Conservation (phyloP, 805 yeast species). For the Candida railenensis region DNA sequence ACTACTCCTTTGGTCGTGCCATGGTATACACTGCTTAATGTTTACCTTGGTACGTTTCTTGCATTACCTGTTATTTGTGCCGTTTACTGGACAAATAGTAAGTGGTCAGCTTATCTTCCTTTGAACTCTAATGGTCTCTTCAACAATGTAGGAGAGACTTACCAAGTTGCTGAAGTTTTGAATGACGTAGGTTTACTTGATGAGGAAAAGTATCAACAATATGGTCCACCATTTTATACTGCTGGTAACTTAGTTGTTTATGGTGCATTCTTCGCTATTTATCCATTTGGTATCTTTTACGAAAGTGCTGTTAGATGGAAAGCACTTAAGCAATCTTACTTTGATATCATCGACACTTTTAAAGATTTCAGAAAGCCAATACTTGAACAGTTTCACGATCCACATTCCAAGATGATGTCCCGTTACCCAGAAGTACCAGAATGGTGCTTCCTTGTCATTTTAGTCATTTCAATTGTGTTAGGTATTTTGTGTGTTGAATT, state of each 20-base stretch:
- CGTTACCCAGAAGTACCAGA: constrained; percentile 37
- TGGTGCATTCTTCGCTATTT: constrained; percentile 39
- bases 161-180: neutral
- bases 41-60: constrained; percentile 1
- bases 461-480: constrained; percentile 26
- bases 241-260: constrained; percentile 53
- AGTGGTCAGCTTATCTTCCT: constrained; percentile 12
- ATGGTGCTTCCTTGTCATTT: constrained; percentile 25
- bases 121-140: constrained; percentile 2
- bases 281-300: constrained; percentile 23
- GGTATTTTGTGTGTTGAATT: constrained; percentile 30
- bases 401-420: constrained; percentile 29
- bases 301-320: constrained; percentile 12
- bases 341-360: neutral
- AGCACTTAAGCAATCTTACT: neutral
- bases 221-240: constrained; percentile 57
- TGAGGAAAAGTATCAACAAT: constrained; percentile 36
- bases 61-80: constrained; percentile 5
- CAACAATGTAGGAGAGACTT: constrained; percentile 1
- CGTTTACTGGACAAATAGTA: constrained; percentile 9
- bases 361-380: constrained; percentile 4
- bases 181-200: constrained; percentile 26
- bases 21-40: constrained; percentile 18
- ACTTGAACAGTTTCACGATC: constrained; percentile 27
- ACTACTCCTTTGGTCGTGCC: constrained; percentile 38